phyloP scores from a whole-genome alignment of 768 basidiomycete species.

The Zangia roseola region DNA sequence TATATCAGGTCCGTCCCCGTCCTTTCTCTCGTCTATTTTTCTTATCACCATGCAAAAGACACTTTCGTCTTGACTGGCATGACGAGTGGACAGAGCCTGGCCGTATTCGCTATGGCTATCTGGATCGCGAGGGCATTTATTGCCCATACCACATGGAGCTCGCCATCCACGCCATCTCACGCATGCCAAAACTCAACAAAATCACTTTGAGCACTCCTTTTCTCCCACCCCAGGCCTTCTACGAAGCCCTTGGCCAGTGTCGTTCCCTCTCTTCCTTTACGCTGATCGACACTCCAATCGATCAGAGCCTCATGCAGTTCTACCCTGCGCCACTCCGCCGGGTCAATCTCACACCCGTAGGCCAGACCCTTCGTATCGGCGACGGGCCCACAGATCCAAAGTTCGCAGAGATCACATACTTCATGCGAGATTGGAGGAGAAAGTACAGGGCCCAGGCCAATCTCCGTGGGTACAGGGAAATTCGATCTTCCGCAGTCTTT shows the following conservation, averaged over 20 bases:
- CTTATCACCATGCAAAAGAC: constrained; percentile 16
- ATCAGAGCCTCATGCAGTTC: constrained; percentile 34
- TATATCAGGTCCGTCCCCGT: constrained; percentile 27
- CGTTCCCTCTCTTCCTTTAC: constrained; percentile 26
- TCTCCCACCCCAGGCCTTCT: constrained; percentile 30
- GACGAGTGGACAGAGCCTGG: constrained; percentile 38
- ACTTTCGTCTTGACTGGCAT: constrained; percentile 34
- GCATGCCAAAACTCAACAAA: constrained; percentile 31
- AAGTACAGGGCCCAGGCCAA: constrained; percentile 34
- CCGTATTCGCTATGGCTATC: constrained; percentile 31
- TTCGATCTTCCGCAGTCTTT: constrained; percentile 30
- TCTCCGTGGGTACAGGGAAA: constrained; percentile 29
- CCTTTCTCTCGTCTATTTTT: too few relatives aligned
- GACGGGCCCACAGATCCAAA: constrained; percentile 34
- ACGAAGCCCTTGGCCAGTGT: constrained; percentile 29
- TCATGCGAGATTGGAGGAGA: constrained; percentile 36
- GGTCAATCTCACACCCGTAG: constrained; percentile 32
- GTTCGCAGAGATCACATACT: constrained; percentile 33
- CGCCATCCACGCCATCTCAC: constrained; percentile 22
- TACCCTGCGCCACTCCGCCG: constrained; percentile 25
- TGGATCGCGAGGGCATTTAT: constrained; percentile 34
- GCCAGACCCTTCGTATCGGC: constrained; percentile 34
- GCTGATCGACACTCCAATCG: constrained; percentile 35
- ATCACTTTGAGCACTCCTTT: constrained; percentile 33
- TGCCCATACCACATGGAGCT: constrained; percentile 28